Percentiles rank a stretch among this genome's conserved stretches.
These are phyloP conservation scores for Pelagophyceae sp. DNA, from an alignment of 352 stramenopile genomes.

Conservation along the genomic window DNA sequence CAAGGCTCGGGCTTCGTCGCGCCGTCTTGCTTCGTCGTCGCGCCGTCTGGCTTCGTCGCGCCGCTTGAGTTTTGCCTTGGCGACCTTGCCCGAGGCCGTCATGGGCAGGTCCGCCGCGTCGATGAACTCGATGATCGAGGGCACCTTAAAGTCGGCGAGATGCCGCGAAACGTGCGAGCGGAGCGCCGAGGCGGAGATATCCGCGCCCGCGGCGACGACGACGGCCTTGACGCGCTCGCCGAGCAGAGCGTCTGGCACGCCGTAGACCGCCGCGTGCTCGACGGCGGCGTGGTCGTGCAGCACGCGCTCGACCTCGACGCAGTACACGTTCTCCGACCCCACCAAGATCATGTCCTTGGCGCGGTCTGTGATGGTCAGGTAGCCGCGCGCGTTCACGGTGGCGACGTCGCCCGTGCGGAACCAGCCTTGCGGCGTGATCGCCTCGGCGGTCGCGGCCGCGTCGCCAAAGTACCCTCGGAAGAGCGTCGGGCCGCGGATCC, in stretches of 20 bases:
- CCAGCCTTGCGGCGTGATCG: conserved; percentile 81
- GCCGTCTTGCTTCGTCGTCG: too few species aligned
- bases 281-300: conserved; percentile 6
- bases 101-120: not conserved
- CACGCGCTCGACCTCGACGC: conserved; percentile 6
- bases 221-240: conserved; percentile 11
- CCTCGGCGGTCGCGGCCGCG: conserved; percentile 73
- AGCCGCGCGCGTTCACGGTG: conserved; percentile 74
- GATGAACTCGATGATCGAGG: not conserved
- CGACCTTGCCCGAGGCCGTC: conserved; percentile 11
- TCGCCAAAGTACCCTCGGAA: conserved; percentile 90
- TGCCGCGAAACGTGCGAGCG: not conserved
- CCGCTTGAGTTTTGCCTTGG: not conserved
- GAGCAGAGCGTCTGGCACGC: not conserved
- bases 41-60: too few species aligned
- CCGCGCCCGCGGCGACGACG: not conserved
- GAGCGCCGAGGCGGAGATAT: not conserved
- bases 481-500: conserved; percentile 54
- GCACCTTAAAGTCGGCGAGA: conserved; percentile 8
- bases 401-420: conserved; percentile 94
- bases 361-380: conserved; percentile 65
- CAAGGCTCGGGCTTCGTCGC: too few species aligned
- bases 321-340: conserved; percentile 6
- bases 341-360: conserved; percentile 64
- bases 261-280: not conserved